Evolutionary conservation across 306 rosid species (phyloP).

Genomic region (Lathyrus sativus): DNA sequence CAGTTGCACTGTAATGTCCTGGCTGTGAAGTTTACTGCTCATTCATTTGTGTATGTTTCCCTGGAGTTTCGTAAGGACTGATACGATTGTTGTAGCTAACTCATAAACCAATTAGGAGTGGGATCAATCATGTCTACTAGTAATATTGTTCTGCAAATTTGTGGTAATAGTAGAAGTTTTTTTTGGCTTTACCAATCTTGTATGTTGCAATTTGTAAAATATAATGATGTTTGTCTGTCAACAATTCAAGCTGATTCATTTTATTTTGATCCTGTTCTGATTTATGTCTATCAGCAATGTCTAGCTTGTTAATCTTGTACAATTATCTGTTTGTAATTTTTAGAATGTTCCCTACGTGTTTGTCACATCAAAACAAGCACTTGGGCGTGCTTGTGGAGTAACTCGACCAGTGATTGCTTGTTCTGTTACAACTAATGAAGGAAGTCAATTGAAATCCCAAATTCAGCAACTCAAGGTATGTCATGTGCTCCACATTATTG

Average conservation of each 20-base stretch:
- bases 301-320: constrained; percentile 2
- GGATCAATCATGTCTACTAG: too few relatives aligned
- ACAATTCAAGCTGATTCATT: neutral
- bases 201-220: neutral
- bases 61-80: neutral
- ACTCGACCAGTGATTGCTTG: constrained; percentile 88
- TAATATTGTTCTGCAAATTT: neutral
- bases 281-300: neutral
- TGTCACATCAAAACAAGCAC: constrained; percentile 92
- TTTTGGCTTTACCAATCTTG: neutral
- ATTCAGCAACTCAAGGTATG: constrained; percentile 82
- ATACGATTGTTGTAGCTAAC: neutral
- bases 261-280: neutral
- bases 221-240: neutral
- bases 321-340: constrained; percentile 21
- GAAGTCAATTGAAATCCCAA: constrained; percentile 89
- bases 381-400: constrained; percentile 93
- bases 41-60: neutral
- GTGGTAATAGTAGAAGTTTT: neutral
- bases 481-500: constrained; percentile 10
- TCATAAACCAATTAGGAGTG: neutral
- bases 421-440: constrained; percentile 88
- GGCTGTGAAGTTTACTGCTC: neutral
- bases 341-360: constrained; percentile 92
- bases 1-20: neutral